phyloP scores from a whole-genome alignment of 2,329 filamentous ascomycete genomes.

The Didymella segeticola region DNA sequence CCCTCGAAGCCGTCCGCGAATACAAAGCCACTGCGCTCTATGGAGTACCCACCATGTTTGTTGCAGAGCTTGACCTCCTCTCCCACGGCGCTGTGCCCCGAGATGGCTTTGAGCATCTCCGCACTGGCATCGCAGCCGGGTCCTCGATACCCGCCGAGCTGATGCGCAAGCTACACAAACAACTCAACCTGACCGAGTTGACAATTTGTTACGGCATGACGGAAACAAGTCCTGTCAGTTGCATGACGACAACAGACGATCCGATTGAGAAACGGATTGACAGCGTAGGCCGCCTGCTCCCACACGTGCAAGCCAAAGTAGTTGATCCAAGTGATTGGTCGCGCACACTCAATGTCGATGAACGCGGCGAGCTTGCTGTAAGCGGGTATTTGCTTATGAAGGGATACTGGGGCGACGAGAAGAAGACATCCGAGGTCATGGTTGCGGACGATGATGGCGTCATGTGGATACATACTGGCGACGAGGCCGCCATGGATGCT shows the following conservation, averaged over 20 bases:
- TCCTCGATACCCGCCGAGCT: constrained; percentile 82
- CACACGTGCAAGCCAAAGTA: constrained; percentile 80
- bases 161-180: constrained; percentile 76
- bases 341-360: constrained; percentile 66
- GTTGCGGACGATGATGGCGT: constrained; percentile 62
- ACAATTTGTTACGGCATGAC: constrained; percentile 98
- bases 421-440: constrained; percentile 72
- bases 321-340: constrained; percentile 71
- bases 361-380: constrained; percentile 81
- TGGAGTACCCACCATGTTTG: constrained; percentile 94
- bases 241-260: constrained; percentile 83
- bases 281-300: constrained; percentile 80
- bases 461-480: constrained; percentile 89
- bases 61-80: constrained; percentile 83
- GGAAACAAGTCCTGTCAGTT: constrained; percentile 76
- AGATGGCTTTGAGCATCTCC: constrained; percentile 67
- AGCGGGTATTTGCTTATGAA: constrained; percentile 89
- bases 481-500: constrained; percentile 84
- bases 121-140: constrained; percentile 92
- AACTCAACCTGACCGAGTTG: constrained; percentile 78
- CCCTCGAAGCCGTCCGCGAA: constrained; percentile 69
- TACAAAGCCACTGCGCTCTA: constrained; percentile 75
- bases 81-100: constrained; percentile 54
- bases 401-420: constrained; percentile 82
- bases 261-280: constrained; percentile 74